Percentiles rank a stretch among this genome's conserved stretches.
Conservation (phyloP, 495 filamentous ascomycete species). For the Sabuloglossum arenarium region DNA sequence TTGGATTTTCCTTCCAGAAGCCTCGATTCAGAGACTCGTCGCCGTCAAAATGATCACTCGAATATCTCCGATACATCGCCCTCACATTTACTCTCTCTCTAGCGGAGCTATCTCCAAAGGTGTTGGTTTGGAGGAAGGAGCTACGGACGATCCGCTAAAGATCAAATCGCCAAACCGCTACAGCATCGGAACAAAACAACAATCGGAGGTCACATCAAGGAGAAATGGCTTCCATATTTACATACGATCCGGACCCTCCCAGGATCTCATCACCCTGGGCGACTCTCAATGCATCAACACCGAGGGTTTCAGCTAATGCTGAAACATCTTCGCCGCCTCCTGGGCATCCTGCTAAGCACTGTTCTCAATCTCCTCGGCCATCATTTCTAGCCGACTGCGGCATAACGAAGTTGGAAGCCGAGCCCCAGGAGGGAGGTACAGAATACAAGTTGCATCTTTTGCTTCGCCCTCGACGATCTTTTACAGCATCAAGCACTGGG, state of each 20-base stretch:
- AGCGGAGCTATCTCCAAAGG: neutral
- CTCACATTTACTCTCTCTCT: neutral
- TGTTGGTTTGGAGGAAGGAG: neutral
- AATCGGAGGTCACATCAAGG: neutral
- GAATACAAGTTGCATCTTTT: conserved; percentile 97
- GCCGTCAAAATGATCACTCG: conserved; percentile 2
- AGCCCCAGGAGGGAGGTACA: conserved; percentile 83
- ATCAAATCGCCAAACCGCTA: neutral
- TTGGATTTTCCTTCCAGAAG: neutral
- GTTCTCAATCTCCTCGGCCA: conserved; percentile 13
- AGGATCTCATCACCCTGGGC: conserved; percentile 81
- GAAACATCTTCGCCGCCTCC: conserved; percentile 11
- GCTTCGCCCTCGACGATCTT: conserved; percentile 53
- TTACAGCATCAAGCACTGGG: conserved; percentile 40
- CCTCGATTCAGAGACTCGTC: neutral
- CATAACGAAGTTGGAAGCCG: conserved; percentile 60
- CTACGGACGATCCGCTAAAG: neutral
- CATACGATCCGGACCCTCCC: conserved; percentile 73
- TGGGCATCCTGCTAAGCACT: neutral
- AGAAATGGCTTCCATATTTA: conserved; percentile 85
- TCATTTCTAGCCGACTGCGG: conserved; percentile 41
- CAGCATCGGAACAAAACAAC: neutral
- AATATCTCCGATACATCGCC: neutral
- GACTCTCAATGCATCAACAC: conserved; percentile 12
- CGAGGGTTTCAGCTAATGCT: conserved; percentile 16